A percentile compares a stretch with the other conserved stretches of the same genome.
Conservation (phyloP, 1,139 yeast species). For the Candida sp. region DNA sequence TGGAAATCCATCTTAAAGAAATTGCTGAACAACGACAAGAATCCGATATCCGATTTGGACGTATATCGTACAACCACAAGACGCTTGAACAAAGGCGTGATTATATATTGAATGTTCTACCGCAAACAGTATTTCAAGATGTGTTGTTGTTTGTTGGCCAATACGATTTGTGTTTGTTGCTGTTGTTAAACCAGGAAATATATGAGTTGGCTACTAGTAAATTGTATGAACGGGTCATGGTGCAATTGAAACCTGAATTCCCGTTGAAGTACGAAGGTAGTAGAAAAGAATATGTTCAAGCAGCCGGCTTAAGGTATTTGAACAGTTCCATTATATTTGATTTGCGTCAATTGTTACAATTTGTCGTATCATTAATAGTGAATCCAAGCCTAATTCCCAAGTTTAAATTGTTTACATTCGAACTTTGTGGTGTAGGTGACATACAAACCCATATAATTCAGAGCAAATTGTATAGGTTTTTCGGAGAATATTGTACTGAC, state of each 20-base stretch:
- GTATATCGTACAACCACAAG: background rate
- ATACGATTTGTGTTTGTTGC: constrained; percentile 26
- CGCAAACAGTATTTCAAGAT: constrained; percentile 5
- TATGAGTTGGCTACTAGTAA: constrained; percentile 21
- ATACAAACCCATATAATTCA: constrained; percentile 17
- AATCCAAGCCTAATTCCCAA: constrained; percentile 19
- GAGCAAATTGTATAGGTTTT: constrained; percentile 21
- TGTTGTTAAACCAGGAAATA: constrained; percentile 20
- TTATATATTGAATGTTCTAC: background rate
- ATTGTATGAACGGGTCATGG: constrained; percentile 30
- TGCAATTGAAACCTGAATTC: constrained; percentile 26
- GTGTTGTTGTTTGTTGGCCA: constrained; percentile 24
- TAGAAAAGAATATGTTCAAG: constrained; percentile 17
- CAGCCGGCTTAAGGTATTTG: constrained; percentile 30
- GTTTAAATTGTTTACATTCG: constrained; percentile 31
- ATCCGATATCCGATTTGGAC: background rate
- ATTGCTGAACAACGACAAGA: background rate
- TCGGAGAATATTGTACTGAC: constrained; percentile 21
- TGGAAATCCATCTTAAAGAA: background rate
- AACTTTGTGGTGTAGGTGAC: constrained; percentile 23
- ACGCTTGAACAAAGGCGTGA: background rate
- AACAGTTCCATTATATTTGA: constrained; percentile 26
- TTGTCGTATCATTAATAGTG: constrained; percentile 16
- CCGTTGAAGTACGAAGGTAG: constrained; percentile 19
- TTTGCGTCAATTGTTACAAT: constrained; percentile 14